phyloP scores from a whole-genome alignment of 331 rosid species.

The Quercus tomentella region DNA sequence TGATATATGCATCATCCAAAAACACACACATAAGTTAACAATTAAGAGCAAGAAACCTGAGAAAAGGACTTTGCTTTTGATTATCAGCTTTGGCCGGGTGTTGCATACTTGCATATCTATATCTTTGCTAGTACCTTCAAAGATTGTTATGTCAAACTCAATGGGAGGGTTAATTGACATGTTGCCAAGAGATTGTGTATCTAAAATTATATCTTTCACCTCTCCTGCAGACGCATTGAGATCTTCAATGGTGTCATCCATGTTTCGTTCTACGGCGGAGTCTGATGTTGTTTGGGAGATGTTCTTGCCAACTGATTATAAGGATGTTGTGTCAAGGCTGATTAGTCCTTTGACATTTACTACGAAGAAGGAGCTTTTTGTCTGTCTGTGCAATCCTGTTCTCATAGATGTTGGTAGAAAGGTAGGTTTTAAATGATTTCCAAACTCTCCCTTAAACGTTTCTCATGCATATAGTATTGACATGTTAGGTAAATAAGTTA shows the following conservation, averaged over 20 bases:
- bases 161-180: neutral
- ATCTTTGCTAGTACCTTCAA: neutral
- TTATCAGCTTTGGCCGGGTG: no score
- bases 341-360: conserved; percentile 19
- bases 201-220: conserved; percentile 28
- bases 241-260: conserved; percentile 32
- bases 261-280: conserved; percentile 22
- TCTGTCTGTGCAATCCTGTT: conserved; percentile 25
- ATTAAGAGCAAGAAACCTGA: neutral
- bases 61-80: neutral
- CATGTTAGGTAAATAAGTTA: no score
- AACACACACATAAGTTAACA: neutral
- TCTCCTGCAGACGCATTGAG: conserved; percentile 40
- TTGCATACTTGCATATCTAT: no score
- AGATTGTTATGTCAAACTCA: neutral
- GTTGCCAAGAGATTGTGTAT: conserved; percentile 48
- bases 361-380: conserved; percentile 41
- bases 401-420: conserved; percentile 49
- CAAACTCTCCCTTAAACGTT: neutral
- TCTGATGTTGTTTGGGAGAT: conserved; percentile 47
- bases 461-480: neutral
- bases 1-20: no score
- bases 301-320: conserved; percentile 40
- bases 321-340: conserved; percentile 23
- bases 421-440: conserved; percentile 14